Evolutionary conservation across 768 basidiomycete genomes (phyloP).

Genomic region (Trametes cingulata): DNA sequence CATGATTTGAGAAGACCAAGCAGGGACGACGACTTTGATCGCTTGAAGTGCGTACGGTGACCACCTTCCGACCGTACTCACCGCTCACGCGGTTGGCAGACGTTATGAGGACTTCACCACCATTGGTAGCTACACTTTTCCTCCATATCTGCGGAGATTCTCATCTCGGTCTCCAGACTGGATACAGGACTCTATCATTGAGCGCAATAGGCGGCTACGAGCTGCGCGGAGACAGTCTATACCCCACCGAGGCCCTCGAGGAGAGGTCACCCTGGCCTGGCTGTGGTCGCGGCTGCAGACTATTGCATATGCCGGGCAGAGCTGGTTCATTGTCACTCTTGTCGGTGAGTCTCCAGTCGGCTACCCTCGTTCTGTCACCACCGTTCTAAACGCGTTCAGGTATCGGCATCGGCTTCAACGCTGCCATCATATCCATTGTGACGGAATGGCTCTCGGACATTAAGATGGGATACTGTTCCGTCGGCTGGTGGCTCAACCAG

Average conservation of each 20-base stretch:
- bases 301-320: constrained; percentile 72
- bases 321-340: constrained; percentile 88
- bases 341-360: constrained; percentile 57
- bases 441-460: constrained; percentile 98
- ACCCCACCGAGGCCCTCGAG: constrained; percentile 47
- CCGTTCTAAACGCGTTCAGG: constrained; percentile 46
- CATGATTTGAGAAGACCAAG: constrained; percentile 12
- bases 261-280: constrained; percentile 54
- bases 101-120: constrained; percentile 96
- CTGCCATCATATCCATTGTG: constrained; percentile 92
- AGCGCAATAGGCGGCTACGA: constrained; percentile 76
- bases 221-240: constrained; percentile 49
- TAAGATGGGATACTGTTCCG: constrained; percentile 95
- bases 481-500: constrained; percentile 98
- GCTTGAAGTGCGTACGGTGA: constrained; percentile 24
- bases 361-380: background rate
- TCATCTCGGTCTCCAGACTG: constrained; percentile 61
- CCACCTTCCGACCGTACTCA: constrained; percentile 23
- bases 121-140: constrained; percentile 58
- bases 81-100: constrained; percentile 39
- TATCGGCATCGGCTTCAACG: constrained; percentile 87
- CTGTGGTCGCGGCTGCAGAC: constrained; percentile 63
- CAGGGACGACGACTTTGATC: constrained; percentile 27
- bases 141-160: constrained; percentile 14
- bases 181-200: constrained; percentile 93